These are phyloP conservation scores for Boletellus emodensis DNA, from an alignment of 768 basidiomycete genomes.

Conservation along the genomic window DNA sequence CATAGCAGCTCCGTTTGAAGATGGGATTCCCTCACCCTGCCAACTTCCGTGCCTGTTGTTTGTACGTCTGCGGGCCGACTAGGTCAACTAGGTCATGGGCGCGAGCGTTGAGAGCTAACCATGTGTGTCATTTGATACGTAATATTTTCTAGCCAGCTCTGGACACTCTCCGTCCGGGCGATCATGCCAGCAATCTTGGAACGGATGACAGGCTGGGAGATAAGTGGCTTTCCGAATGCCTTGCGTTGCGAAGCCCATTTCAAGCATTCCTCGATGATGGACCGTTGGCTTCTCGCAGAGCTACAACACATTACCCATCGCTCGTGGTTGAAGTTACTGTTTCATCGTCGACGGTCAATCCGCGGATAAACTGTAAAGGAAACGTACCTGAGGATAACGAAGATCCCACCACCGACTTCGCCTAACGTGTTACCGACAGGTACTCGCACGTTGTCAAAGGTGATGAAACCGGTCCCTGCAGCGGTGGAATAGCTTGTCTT, in stretches of 20 bases:
- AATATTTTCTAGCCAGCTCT: constrained; percentile 83
- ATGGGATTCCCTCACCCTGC: constrained; percentile 51
- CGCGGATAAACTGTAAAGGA: background rate
- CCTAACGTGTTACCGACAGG: constrained; percentile 85
- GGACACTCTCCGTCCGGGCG: constrained; percentile 72
- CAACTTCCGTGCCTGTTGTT: constrained; percentile 65
- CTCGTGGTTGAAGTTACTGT: constrained; percentile 90
- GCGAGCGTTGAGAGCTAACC: constrained; percentile 33
- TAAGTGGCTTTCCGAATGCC: constrained; percentile 86
- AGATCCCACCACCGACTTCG: constrained; percentile 54
- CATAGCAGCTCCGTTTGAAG: background rate
- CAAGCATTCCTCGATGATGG: constrained; percentile 75
- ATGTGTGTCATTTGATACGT: constrained; percentile 88
- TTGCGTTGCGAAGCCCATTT: constrained; percentile 90
- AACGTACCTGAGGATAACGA: constrained; percentile 52
- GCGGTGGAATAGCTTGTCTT: constrained; percentile 82
- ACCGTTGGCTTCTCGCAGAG: constrained; percentile 67
- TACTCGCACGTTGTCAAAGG: constrained; percentile 80
- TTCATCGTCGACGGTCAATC: background rate
- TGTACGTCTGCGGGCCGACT: constrained; percentile 46
- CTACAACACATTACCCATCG: constrained; percentile 88
- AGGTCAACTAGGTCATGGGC: constrained; percentile 1
- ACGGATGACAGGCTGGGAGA: constrained; percentile 82
- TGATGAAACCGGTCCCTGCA: constrained; percentile 83
- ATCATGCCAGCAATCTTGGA: constrained; percentile 89